phyloP scores from a whole-genome alignment of 352 stramenopile species.

The Phytophthora melonis region DNA sequence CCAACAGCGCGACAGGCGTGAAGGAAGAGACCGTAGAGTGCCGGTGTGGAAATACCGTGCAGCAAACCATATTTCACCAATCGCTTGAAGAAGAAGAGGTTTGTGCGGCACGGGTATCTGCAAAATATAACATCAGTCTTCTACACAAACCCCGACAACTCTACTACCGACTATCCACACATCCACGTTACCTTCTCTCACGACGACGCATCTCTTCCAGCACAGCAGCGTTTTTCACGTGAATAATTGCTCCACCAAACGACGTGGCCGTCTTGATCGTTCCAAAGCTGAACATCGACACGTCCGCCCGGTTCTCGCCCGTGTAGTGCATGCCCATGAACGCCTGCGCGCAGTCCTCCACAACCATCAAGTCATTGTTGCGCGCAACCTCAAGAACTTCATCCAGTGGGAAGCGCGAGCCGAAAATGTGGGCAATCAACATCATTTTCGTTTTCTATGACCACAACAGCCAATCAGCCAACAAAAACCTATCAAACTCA shows the following conservation, averaged over 20 bases:
- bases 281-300: constrained; percentile 91
- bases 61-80: constrained; percentile 82
- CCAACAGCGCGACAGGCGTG: constrained; percentile 66
- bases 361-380: constrained; percentile 61
- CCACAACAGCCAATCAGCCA: constrained; percentile 12
- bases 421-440: constrained; percentile 87
- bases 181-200: constrained; percentile 53
- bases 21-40: constrained; percentile 80
- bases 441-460: constrained; percentile 69
- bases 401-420: constrained; percentile 68
- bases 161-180: neutral
- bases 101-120: constrained; percentile 71
- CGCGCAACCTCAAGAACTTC: constrained; percentile 59
- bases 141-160: neutral
- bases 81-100: constrained; percentile 78
- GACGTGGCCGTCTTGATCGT: constrained; percentile 89
- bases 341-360: constrained; percentile 86
- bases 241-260: constrained; percentile 76
- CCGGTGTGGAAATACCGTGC: constrained; percentile 74
- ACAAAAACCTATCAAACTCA: neutral
- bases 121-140: neutral
- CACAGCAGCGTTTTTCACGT: constrained; percentile 63
- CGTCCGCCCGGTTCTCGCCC: constrained; percentile 65
- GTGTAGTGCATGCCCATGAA: constrained; percentile 75
- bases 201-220: constrained; percentile 74